Evolutionary conservation across 73 alveolate species (phyloP), one percentile per base, ranked within the genome.

Genomic region (Vitrella brassicaformis): DNA sequence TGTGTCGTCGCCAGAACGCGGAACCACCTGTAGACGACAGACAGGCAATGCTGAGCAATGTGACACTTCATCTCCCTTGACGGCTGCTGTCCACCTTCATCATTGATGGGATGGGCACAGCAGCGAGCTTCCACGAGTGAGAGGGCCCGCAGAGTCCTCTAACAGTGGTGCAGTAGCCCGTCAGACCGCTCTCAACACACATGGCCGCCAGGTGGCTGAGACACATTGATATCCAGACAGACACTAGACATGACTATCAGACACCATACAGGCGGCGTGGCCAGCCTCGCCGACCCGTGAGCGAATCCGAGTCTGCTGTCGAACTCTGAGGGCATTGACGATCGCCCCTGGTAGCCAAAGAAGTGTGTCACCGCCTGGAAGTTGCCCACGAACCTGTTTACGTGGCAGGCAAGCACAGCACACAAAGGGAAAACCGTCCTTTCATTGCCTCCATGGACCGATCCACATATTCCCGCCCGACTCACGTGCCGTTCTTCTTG

Each of bases 291-390:
- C 22, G 56, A 39, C 56, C 98, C 98, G 85, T 90, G 90, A n/a
- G 95, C 87, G 66, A 88, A 87, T 31, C 92, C 95, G 66, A 92
- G 82, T 22, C 86, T 76, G 70, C 93, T 82, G 75, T 94, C 98
- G 66, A 94, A 94, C 47, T 67, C 80, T 10, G 96, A 71, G 47
- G 98, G 98, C 71, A 87, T 85, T 19, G 98, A 90, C 81, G 96
- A 91, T 81, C 98, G 86, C 64, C 98, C 98, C 81, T 94, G 90
- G 86, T 94, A 94, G 27, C 98, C 98, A 80, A 94, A 94, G 91
- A 86, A 94, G 83, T 94, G 97, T 73, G 91, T 80, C 39, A 92
- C 95, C 47, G 97, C 93, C 47, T 93, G 89, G 79, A 94, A 94
- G 28, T 66, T 56, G 26, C 91, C 94, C 26, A 68, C 82, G 94